These are phyloP conservation scores for Capronia epimyces DNA, from an alignment of 2,329 filamentous ascomycete genomes.

Conservation along the genomic window DNA sequence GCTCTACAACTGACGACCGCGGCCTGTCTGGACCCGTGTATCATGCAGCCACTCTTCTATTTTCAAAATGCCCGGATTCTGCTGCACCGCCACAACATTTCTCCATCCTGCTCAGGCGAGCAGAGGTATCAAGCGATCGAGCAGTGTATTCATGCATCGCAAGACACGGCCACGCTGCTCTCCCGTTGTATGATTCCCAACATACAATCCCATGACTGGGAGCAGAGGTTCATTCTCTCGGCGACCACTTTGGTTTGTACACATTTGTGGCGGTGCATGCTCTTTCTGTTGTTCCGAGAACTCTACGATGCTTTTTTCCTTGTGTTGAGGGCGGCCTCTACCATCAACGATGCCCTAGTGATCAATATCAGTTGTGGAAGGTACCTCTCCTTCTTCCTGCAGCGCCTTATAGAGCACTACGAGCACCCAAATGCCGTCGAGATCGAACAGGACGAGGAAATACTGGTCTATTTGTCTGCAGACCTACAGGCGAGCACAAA, in stretches of 20 bases:
- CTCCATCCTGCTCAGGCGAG: constrained; percentile 60
- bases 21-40: constrained; percentile 65
- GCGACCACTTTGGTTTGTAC: constrained; percentile 70
- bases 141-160: constrained; percentile 65
- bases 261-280: constrained; percentile 80
- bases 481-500: constrained; percentile 72
- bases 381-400: constrained; percentile 75
- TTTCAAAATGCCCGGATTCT: constrained; percentile 79
- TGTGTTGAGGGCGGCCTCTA: constrained; percentile 65
- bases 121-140: constrained; percentile 68
- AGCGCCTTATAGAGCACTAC: constrained; percentile 55
- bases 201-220: constrained; percentile 33
- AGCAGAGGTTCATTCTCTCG: constrained; percentile 55
- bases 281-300: constrained; percentile 71
- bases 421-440: constrained; percentile 39
- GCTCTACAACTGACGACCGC: constrained; percentile 64
- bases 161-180: constrained; percentile 74
- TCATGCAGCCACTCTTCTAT: constrained; percentile 68
- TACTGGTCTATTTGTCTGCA: constrained; percentile 77
- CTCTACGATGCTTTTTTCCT: constrained; percentile 67
- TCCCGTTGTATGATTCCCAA: constrained; percentile 56
- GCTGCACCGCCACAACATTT: constrained; percentile 83
- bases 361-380: constrained; percentile 74
- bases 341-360: constrained; percentile 65
- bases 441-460: constrained; percentile 70